Evolutionary conservation across 768 basidiomycete genomes (phyloP).

Genomic region (Tubosaeta sp.): DNA sequence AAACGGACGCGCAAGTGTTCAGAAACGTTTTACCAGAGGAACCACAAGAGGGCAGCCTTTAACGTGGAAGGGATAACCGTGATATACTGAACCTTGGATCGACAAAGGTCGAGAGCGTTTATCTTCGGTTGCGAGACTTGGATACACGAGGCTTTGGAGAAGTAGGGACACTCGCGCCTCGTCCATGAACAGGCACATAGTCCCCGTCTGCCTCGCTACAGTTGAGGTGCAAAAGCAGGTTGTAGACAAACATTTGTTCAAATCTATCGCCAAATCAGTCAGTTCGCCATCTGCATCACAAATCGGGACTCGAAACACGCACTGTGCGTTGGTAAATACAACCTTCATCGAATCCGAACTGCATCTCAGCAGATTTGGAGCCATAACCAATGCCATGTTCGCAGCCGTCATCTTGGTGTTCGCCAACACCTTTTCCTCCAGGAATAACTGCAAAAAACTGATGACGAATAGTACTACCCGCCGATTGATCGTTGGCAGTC

Average conservation of each 20-base stretch:
- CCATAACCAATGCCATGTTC: conserved; percentile 88
- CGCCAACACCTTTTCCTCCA: conserved; percentile 68
- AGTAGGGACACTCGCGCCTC: conserved; percentile 57
- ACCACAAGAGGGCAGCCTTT: background rate
- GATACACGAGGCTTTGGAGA: conserved; percentile 42
- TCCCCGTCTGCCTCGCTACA: conserved; percentile 71
- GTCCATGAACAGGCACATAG: conserved; percentile 76
- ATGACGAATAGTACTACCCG: conserved; percentile 84
- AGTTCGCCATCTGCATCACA: conserved; percentile 5
- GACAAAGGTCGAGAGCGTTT: background rate
- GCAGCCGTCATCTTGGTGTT: conserved; percentile 87
- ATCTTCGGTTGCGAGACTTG: conserved; percentile 55
- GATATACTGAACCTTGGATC: background rate
- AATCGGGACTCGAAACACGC: conserved; percentile 31
- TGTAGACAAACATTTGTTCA: conserved; percentile 85
- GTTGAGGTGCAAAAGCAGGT: conserved; percentile 75
- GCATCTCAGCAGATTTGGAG: conserved; percentile 85
- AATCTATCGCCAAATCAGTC: conserved; percentile 45
- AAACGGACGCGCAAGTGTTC: background rate
- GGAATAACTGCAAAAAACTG: conserved; percentile 87
- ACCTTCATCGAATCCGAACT: conserved; percentile 83
- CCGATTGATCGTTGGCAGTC: conserved; percentile 81
- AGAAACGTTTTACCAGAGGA: background rate
- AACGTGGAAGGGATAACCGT: background rate
- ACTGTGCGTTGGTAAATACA: conserved; percentile 91